Base-by-base conservation (phyloP, 805 yeast species). In the Schwanniomyces yamadae region DNA sequence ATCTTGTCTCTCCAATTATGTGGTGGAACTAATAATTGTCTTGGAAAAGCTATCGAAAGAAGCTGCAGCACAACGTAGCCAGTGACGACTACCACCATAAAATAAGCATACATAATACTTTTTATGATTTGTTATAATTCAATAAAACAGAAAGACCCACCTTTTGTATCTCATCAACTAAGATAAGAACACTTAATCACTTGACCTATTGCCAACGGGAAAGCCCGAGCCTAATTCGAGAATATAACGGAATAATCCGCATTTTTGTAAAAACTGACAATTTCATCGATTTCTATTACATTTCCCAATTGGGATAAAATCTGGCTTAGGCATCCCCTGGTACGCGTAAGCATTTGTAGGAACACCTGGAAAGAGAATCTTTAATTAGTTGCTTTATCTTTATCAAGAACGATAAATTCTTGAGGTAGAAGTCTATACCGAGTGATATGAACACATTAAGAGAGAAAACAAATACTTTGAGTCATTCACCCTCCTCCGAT, bases 1-100 rank as follows among this genome's bases (percentile, higher is more conserved):
- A 68, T 57, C 48, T 58, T 63, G 7, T 59, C 60, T 40, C 51
- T 48, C 73, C 73, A 67, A 35, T 52, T 43, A 9, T 55, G 63
- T n/a, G 64, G 52, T 3, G 73, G 72, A 5, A 65, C 69, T 5
- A 65, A 39, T 29, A 65, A 55, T 41, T 53, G 54, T 15, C 61
- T 55, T 5, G 69, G 70, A 26, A 66, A 41, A 1, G 54, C 64
- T 26, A 41, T 34, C 9, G 49, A 39, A 2, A 58, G 18, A n/a
- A 50, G 25, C 43, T 48, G 50, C 39, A 49, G 46, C 10, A 45
- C n/a, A 18, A 49, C 31, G 25, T 40, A 46, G 7, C 31, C 8
- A 12, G 38, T 10, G 7, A 41, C n/a, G 6, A 46, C 16, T 8
- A 35, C 36, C 12, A 40, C 28, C 10, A 46, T 34, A 9, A 27